phyloP scores from a whole-genome alignment of 176 grass and related monocot genomes.

The Oryza glaberrima region DNA sequence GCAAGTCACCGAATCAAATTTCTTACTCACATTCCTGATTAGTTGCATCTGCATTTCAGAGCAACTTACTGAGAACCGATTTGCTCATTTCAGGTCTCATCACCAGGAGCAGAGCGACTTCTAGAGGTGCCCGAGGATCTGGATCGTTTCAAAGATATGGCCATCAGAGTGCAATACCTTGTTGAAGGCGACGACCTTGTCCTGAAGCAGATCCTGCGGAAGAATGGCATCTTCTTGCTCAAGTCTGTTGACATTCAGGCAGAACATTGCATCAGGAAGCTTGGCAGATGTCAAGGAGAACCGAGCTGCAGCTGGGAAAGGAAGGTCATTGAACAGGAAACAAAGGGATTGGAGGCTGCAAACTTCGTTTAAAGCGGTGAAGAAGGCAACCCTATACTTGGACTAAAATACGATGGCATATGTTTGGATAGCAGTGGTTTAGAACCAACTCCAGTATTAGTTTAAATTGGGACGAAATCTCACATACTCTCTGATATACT shows the following conservation, averaged over 20 bases:
- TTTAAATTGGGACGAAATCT: not conserved
- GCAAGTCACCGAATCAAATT: too few relatives aligned
- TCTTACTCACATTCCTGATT: too few relatives aligned
- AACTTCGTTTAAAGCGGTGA: constrained; percentile 65
- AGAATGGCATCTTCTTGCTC: constrained; percentile 51
- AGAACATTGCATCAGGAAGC: constrained; percentile 71
- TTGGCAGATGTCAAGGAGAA: constrained; percentile 90
- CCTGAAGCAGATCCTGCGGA: too few relatives aligned
- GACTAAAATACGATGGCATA: constrained; percentile 34
- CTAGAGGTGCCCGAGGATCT: too few relatives aligned
- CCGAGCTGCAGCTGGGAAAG: constrained; percentile 66
- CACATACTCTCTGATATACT: not conserved
- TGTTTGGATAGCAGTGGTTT: not conserved
- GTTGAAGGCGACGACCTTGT: too few relatives aligned
- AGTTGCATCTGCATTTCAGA: too few relatives aligned
- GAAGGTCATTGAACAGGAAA: constrained; percentile 80
- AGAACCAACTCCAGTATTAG: not conserved
- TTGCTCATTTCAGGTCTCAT: too few relatives aligned
- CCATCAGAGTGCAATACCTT: too few relatives aligned
- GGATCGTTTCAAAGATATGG: too few relatives aligned
- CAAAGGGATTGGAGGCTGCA: constrained; percentile 87
- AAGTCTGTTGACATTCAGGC: constrained; percentile 52
- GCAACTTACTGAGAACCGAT: too few relatives aligned
- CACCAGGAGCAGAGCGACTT: too few relatives aligned
- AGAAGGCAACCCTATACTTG: constrained; percentile 72